phyloP scores from a whole-genome alignment of 2,329 filamentous ascomycete species.

The Davidsoniella eucalypti region DNA sequence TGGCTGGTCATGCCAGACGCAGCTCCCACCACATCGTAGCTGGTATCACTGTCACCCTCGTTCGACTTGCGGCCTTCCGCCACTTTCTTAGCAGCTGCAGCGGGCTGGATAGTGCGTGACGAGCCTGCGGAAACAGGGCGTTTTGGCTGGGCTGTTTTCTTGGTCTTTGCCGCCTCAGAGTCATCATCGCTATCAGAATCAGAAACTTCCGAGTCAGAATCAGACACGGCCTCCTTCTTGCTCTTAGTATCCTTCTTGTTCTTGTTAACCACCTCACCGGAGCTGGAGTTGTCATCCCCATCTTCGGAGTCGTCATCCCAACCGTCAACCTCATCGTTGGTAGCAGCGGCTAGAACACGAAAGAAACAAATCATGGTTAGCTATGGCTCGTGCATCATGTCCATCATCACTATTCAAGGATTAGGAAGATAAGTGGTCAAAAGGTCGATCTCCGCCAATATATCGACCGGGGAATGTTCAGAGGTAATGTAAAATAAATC shows the following conservation, averaged over 20 bases:
- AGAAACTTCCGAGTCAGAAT: slow-evolving; percentile 22
- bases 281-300: slow-evolving; percentile 17
- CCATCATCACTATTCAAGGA: background rate
- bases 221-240: slow-evolving; percentile 16
- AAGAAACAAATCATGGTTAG: background rate
- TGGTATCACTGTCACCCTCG: slow-evolving; percentile 84
- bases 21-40: slow-evolving; percentile 82
- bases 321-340: slow-evolving; percentile 49
- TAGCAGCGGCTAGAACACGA: slow-evolving; percentile 38
- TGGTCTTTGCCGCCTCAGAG: slow-evolving; percentile 15
- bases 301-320: slow-evolving; percentile 59
- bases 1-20: slow-evolving; percentile 62
- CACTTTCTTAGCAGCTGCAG: slow-evolving; percentile 31
- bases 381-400: background rate
- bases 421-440: background rate
- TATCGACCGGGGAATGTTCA: too few species aligned
- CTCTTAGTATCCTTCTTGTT: slow-evolving; percentile 15
- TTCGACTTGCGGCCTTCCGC: slow-evolving; percentile 57
- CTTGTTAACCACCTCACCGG: slow-evolving; percentile 12
- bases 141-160: slow-evolving; percentile 19
- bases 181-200: slow-evolving; percentile 14
- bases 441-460: too few species aligned
- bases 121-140: slow-evolving; percentile 36
- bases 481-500: too few species aligned
- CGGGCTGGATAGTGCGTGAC: slow-evolving; percentile 43